Evolutionary conservation across 2,329 filamentous ascomycete species (phyloP), one percentile per base, ranked within the genome.

Genomic region (Aspergillus costaricaensis): DNA sequence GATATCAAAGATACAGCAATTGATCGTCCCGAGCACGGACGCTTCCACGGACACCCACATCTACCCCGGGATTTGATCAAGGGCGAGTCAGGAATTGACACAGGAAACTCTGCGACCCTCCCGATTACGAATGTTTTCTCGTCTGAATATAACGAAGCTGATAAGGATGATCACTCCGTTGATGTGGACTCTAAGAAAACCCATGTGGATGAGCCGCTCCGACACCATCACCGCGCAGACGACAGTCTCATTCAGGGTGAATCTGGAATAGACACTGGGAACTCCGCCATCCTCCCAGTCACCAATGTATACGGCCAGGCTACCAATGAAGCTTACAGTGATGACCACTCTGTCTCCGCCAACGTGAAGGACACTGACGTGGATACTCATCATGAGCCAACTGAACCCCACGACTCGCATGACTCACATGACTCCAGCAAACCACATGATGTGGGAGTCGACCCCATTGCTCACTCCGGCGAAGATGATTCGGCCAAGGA

Each of bases 261-360:
- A 5, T 64, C 65, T 6, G 70, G 66, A 3, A 21, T 70, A 5
- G 71, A 73, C 43, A 66, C 52, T 15, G 69, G 69, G 2, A 67
- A 70, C 32, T 15, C 27, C 0, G 57, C 41, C 2, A 5, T 10
- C 5, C 30, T 50, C 17, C 47, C 47, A 12, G 17, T 50, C 4
- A 50, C 47, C 5, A 50, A 50, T 14, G 25, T 27, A 8, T 32
- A 19, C n/a, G 15, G 7, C 5, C 25, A 50, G 12, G 25, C 17
- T 19, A 50, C 47, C 3, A 50, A 30, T 32, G 25, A 50, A 30
- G 27, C 15, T 19, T 50, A n/a, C 12, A 50, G n/a, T 8, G 61
- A 62, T 19, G 44, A 62, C 27, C 61, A 62, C 39, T 56, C 58
- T 5, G 44, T 60, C 21, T 43, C 57, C 12, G 12, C 38, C 19